Evolutionary conservation across 176 grass and related monocot species (phyloP), one percentile per base, ranked within the genome.

Genomic region (maize (Zea mays)): DNA sequence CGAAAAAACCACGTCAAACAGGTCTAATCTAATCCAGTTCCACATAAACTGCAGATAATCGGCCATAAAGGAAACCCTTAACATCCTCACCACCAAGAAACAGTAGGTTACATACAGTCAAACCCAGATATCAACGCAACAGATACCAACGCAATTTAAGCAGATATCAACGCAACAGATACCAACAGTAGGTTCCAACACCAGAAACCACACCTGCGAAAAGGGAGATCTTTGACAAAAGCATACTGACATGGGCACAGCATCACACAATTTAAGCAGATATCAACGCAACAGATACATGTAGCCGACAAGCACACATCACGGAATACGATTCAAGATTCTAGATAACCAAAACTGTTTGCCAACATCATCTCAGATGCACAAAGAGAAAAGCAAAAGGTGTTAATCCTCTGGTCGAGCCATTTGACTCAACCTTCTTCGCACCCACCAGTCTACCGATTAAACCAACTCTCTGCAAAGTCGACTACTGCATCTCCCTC

Each of bases 401-500:
- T 71, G 77, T 72, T 43, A 85, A 21, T 81, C 60, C 82, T 45
- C 82, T 62, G 78, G 51, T 5, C 37, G 15, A 46, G 36, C 82
- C 87, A 67, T 89, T 89, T 82, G 78, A 56, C 87, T 36, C 2
- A 8, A 81, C 87, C 87, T 77, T 73, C 72, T 72, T 41, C 35
- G 47, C 65, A 76, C 38, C 15, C 69, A 87, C 80, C 71, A 84
- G 81, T 84, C 82, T 85, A 89, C 57, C 41, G 36, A 87, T 80
- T 82, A 68, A 27, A 76, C 47, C 10, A 57, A 80, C 71, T 55
- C 80, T 78, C 86, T 68, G 71, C 71, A 49, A 75, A 75, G 81
- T 88, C 40, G 54, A 27, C 27, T 27, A 35, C 75, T 65, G 45
- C 75, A 69, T 80, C 27, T 27, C 27, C 27, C 77, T 72, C 57